Evolutionary conservation across 108 stramenopile species (phyloP), one percentile per base, ranked within the genome.

Genomic region (Craspedostauros australis): DNA sequence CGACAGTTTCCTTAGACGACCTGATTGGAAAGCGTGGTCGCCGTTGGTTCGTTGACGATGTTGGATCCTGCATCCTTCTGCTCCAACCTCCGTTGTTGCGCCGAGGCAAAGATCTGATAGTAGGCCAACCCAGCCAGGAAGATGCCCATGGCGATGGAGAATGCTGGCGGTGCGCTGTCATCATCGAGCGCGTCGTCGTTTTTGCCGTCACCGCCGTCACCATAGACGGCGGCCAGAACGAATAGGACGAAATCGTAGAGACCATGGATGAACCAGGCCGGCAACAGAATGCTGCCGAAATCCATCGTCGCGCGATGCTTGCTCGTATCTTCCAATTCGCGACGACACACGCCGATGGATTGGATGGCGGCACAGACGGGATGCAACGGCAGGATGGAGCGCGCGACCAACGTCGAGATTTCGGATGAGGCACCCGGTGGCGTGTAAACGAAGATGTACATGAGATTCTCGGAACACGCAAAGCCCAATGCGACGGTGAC

Each of bases 331-430:
- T 80, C 79, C 16, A 80, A 19, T 29, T 80, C 74, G 39, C 75
- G 41, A 39, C 64, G 70, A 39, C 70, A 72, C 31, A 80, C 79
- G 25, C 75, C 75, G 50, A 80, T 80, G 38, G 62, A 64, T 58
- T 80, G 79, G 23, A 80, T 76, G 3, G 79, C 79, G 16, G 79
- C 79, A 26, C 70, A 71, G 15, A 80, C 27, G 16, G 79, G 70
- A 41, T 80, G 79, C 2, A 75, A 66, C 3, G 79, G 79, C 40
- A 80, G 76, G 23, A 73, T 31, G 20, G 63, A 66, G 34, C 79
- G 64, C 2, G 68, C 74, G 24, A 76, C 22, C 9, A 80, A 61
- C 1, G 68, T 70, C 18, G 66, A 28, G 16, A 80, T 68, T 61
- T 80, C 66, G 9, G 34, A 36, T 11, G 34, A 36, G 12, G 12